These are phyloP conservation scores for Phytophthora megakarya DNA, from an alignment of 352 stramenopile species.

Conservation along the genomic window DNA sequence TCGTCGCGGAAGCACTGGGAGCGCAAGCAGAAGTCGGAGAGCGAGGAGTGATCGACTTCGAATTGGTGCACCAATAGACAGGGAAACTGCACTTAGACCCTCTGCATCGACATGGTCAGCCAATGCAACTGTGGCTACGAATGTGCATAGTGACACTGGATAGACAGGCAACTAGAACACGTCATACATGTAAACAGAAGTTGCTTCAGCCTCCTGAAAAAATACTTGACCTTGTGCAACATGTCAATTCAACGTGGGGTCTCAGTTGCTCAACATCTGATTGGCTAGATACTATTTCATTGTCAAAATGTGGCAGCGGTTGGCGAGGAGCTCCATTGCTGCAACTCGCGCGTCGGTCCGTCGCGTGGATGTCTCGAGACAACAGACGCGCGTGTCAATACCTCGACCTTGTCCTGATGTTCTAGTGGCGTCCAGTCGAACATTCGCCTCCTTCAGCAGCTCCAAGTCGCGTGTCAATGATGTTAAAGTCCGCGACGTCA, in stretches of 20 bases:
- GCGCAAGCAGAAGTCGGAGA: slow-evolving; percentile 31
- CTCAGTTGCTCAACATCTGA: background rate
- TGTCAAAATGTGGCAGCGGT: slow-evolving; percentile 28
- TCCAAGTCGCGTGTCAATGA: slow-evolving; percentile 3
- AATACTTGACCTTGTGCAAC: no score
- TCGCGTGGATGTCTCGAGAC: background rate
- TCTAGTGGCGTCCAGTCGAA: background rate
- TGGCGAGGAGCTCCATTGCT: slow-evolving; percentile 10
- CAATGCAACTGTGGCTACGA: slow-evolving; percentile 1
- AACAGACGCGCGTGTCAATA: background rate
- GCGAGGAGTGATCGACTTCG: slow-evolving; percentile 20
- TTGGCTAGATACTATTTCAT: slow-evolving; percentile 16
- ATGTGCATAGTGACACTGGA: slow-evolving; percentile 16
- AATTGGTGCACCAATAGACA: slow-evolving; percentile 31
- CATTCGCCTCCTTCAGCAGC: slow-evolving; percentile 12
- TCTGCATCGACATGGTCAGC: background rate
- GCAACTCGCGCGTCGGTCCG: background rate
- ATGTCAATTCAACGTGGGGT: no score
- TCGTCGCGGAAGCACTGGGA: slow-evolving; percentile 19
- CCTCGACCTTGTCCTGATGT: background rate
- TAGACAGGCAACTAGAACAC: slow-evolving; percentile 18
- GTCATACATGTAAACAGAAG: background rate
- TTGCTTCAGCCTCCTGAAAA: no score
- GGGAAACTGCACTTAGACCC: background rate
- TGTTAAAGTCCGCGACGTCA: slow-evolving; percentile 32